Evolutionary conservation across 805 yeast species (phyloP), one percentile per base, ranked within the genome.

Genomic region (Candida ulmi): DNA sequence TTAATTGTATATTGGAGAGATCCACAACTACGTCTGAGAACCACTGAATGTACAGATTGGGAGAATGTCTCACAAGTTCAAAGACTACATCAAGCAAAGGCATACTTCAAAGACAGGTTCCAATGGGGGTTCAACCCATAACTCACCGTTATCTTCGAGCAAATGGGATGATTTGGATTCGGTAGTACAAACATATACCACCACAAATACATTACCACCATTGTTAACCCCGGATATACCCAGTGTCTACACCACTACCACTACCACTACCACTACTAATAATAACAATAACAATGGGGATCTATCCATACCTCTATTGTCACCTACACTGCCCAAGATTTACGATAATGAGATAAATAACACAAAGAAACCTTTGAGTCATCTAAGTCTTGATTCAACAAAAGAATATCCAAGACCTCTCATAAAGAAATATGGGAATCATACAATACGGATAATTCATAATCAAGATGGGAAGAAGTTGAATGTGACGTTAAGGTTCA

Each of bases 251-350:
- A 17, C 16, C 15, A 4, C 15, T 8, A 19, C 16, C n/a, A n/a
- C n/a, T n/a, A n/a, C n/a, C n/a, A n/a, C n/a, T n/a, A n/a, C n/a
- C 8, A 18, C n/a, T 19, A 8, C n/a, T 33, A 25, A 15, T 32
- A 15, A 12, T 17, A 13, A 11, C 21, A 16, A 15, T 27, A 26
- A 17, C 16, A 17, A 28, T 5, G 29, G n/a, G n/a, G n/a, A 36
- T 2, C 15, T 28, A 13, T 6, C 13, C 8, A 40, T 48, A 3
- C 52, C 52, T 5, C 43, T 45, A 45, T 38, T 52, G 2, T 48
- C 55, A 12, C 57, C 57, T 1, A 50, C 54, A 3, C 29, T 50
- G 4, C 54, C 54, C 3, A 37, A 45, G 2, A 40, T 21, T 21
- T 21, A 21, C 9, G 24, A 21, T 21, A 21, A 7, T 21, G 24